Conservation (phyloP, 176 grass and related monocot species). For the Puccinellia tenuiflora region DNA sequence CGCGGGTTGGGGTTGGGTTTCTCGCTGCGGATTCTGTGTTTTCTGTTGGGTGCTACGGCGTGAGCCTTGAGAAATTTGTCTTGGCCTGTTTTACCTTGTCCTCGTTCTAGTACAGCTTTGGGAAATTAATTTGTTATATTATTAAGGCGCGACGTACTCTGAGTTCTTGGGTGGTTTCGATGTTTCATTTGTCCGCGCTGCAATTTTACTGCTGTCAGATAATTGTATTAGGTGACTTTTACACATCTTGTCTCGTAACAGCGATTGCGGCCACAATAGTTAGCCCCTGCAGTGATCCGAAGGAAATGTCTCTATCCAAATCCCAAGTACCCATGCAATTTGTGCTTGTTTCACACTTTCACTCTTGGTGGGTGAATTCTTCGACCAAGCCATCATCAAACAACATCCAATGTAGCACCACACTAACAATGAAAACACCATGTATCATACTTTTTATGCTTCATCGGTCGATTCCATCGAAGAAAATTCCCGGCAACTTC, state of each 20-base stretch:
- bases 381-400: neutral
- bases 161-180: neutral
- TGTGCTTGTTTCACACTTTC: neutral
- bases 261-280: neutral
- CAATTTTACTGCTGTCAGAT: neutral
- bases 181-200: neutral
- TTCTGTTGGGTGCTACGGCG: neutral
- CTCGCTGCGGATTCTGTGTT: neutral
- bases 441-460: neutral
- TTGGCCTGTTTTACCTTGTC: neutral
- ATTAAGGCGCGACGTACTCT: neutral
- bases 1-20: neutral
- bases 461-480: neutral
- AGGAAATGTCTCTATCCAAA: neutral
- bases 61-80: neutral
- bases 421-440: neutral
- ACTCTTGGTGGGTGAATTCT: neutral
- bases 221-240: neutral
- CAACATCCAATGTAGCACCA: neutral
- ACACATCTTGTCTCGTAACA: neutral
- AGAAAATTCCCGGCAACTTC: slow-evolving; percentile 29
- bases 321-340: neutral
- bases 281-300: neutral
- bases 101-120: neutral
- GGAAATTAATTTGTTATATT: neutral